Evolutionary conservation across 2,329 filamentous ascomycete species (phyloP), one percentile per base, ranked within the genome.

Genomic region (Scedosporium dehoogii): DNA sequence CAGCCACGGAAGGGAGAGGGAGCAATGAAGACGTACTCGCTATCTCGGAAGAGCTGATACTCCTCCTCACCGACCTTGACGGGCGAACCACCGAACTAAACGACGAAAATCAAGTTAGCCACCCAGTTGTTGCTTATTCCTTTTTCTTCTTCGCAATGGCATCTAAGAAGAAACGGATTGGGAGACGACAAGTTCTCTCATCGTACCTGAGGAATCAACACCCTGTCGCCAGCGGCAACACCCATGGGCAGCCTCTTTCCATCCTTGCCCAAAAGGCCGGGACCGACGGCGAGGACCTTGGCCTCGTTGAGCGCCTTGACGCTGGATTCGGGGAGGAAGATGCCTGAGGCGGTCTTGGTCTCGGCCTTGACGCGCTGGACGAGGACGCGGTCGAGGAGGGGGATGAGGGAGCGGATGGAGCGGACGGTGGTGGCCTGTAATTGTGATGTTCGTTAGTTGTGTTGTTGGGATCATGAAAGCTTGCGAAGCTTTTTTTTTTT

Each of bases 301-400:
- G 91, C 94, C 83, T 97, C 93, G 79, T 97, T 97, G 75, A 97
- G 85, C 78, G 99, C 94, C 85, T 99, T 96, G 74, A 97, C 91
- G 72, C 89, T 90, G 66, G 88, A 92, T 82, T 99, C 94, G 70
- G 94, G 94, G 68, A 99, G 90, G 84, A 96, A 97, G 84, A 99
- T 96, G 72, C 94, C 94, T 73, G 88, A 88, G 70, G 94, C 92
- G 59, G 94, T 99, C 85, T 97, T 97, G 74, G 92, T 78, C 80
- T 97, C 93, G 72, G 93, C 90, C 83, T 97, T 97, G 81, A 97
- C 80, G 79, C 94, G 91, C 87, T 99, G 94, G 70, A 99, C 91
- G 67, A 99, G 89, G 70, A 99, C 92, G 72, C 94, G 93, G 86
- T 99, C 94, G 78, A 99, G 88, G 69, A 99, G 92, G 66, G 94